Conservation (phyloP, 352 stramenopile genomes). For the Pilasporangium apinafurcum region DNA sequence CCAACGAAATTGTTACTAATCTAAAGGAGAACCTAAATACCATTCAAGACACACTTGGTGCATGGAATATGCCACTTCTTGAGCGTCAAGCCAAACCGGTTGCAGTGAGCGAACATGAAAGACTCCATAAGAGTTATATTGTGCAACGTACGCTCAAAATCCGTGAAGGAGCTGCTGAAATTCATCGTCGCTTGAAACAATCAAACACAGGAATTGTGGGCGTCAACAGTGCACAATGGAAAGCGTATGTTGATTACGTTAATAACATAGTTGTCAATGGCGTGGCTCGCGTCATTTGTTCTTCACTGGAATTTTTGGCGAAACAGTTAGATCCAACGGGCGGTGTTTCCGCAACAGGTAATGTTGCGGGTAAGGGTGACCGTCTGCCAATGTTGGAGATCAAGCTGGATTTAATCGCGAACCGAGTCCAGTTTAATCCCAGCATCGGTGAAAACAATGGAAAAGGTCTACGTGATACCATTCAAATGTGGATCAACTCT, state of each 20-base stretch:
- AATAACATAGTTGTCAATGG: slow-evolving; percentile 97
- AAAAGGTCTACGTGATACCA: slow-evolving; percentile 92
- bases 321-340: slow-evolving; percentile 91
- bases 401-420: slow-evolving; percentile 92
- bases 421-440: slow-evolving; percentile 84
- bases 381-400: slow-evolving; percentile 95
- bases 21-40: slow-evolving; percentile 96
- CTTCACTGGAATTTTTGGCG: slow-evolving; percentile 87
- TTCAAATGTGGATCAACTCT: slow-evolving; percentile 95
- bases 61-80: slow-evolving; percentile 92
- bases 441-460: slow-evolving; percentile 87
- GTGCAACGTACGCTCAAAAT: slow-evolving; percentile 93
- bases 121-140: slow-evolving; percentile 92
- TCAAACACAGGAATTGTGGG: slow-evolving; percentile 93
- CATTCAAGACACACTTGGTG: slow-evolving; percentile 90
- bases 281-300: slow-evolving; percentile 84
- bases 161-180: slow-evolving; percentile 93
- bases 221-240: slow-evolving; percentile 95
- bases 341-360: slow-evolving; percentile 24
- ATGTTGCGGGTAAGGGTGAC: slow-evolving; percentile 23
- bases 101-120: slow-evolving; percentile 94
- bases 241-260: slow-evolving; percentile 96
- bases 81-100: slow-evolving; percentile 95
- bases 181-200: slow-evolving; percentile 94
- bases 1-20: slow-evolving; percentile 92